Evolutionary conservation across 345 rosid genomes (phyloP).

Genomic region (Dimocarpus longan): DNA sequence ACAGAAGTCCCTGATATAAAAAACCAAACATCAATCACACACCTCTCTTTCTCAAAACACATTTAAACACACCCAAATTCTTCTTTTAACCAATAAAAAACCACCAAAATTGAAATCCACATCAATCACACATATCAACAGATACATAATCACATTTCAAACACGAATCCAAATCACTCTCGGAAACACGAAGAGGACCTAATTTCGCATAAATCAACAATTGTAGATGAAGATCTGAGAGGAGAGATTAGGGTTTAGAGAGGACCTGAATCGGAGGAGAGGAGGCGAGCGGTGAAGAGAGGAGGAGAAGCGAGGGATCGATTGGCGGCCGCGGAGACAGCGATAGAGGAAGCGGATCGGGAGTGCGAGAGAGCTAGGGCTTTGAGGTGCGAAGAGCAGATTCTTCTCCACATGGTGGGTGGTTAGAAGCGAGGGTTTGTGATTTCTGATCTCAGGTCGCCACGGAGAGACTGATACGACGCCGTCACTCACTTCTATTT

Average conservation of each 20-base stretch:
- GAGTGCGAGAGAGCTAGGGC: slow-evolving; percentile 54
- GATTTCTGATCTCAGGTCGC: slow-evolving; percentile 47
- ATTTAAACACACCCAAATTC: neutral
- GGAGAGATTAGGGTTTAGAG: neutral
- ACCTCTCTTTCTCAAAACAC: neutral
- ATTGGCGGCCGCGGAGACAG: slow-evolving; percentile 23
- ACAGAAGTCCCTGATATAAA: slow-evolving; percentile 43
- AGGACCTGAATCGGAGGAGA: slow-evolving; percentile 57
- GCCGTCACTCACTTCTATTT: neutral
- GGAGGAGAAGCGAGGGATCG: slow-evolving; percentile 43
- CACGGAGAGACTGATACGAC: slow-evolving; percentile 12
- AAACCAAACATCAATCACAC: slow-evolving; percentile 16
- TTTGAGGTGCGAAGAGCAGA: slow-evolving; percentile 64
- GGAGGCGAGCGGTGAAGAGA: slow-evolving; percentile 41
- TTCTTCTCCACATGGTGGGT: slow-evolving; percentile 77
- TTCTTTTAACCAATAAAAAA: neutral
- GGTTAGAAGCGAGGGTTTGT: slow-evolving; percentile 6
- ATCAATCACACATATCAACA: neutral
- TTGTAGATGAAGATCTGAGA: neutral
- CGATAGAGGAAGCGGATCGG: slow-evolving; percentile 28
- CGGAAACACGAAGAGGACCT: neutral
- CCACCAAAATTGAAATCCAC: neutral
- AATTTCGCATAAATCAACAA: neutral
- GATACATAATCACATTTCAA: neutral
- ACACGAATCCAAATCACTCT: slow-evolving; percentile 2